Conservation (phyloP, 1,284 basidiomycete genomes). For the Sphaerobolus stellatus region DNA sequence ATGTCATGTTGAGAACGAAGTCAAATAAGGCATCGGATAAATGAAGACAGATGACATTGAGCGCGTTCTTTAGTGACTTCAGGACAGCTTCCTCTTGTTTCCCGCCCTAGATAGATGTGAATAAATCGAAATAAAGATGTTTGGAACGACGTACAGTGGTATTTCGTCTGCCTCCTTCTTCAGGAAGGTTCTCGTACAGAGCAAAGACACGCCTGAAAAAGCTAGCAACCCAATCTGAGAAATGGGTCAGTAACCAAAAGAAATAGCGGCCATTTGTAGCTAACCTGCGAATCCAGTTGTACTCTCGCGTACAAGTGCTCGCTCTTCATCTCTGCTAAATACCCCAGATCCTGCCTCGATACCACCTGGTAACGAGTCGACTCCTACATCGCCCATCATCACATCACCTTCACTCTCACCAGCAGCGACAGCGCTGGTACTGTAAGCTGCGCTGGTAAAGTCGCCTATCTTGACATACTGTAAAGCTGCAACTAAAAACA, state of each 20-base stretch:
- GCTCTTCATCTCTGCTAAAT: constrained; percentile 70
- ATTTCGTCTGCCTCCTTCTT: constrained; percentile 75
- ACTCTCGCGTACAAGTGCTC: constrained; percentile 70
- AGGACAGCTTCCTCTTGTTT: constrained; percentile 84
- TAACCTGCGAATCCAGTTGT: constrained; percentile 75
- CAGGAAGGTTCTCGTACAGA: constrained; percentile 90
- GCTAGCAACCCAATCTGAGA: constrained; percentile 82
- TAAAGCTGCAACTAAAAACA: constrained; percentile 76
- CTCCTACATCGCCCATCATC: constrained; percentile 34
- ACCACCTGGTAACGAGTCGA: constrained; percentile 52
- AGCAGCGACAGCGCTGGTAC: constrained; percentile 52
- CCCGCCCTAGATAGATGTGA: constrained; percentile 50
- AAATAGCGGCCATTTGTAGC: neutral
- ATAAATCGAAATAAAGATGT: neutral
- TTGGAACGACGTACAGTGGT: constrained; percentile 33
- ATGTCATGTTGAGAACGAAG: constrained; percentile 81
- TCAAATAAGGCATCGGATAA: constrained; percentile 88
- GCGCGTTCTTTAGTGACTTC: constrained; percentile 78
- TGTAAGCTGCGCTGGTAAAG: constrained; percentile 55
- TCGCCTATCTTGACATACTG: constrained; percentile 86
- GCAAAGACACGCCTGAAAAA: constrained; percentile 86
- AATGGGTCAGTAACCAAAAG: neutral
- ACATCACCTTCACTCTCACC: constrained; percentile 57
- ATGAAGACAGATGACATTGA: constrained; percentile 85
- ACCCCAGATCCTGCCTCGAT: constrained; percentile 50